Evolutionary conservation across 257 asterid species (phyloP).

Genomic region (Sherardia arvensis): DNA sequence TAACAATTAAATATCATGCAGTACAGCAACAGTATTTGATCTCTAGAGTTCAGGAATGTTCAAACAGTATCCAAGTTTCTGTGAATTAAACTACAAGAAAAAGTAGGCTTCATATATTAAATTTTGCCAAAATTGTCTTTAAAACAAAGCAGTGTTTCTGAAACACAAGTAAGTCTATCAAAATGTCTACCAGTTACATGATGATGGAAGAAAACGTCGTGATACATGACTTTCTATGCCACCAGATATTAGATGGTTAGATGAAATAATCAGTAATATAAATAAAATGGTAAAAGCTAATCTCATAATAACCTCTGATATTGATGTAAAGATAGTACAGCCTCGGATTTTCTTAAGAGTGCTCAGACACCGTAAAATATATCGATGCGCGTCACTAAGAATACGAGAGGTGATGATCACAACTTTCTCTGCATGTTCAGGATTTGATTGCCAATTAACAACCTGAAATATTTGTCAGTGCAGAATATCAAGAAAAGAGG

Average conservation of each 20-base stretch:
- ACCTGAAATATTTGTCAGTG: slow-evolving; percentile 33
- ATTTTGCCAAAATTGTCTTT: not conserved
- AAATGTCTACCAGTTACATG: not conserved
- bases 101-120: not conserved
- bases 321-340: slow-evolving; percentile 69
- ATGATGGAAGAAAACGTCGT: not conserved
- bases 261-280: not conserved
- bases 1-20: too few relatives aligned
- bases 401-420: slow-evolving; percentile 73
- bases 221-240: not conserved
- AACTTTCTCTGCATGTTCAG: slow-evolving; percentile 53
- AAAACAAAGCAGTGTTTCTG: not conserved
- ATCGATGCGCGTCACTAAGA: slow-evolving; percentile 90
- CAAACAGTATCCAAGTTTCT: not conserved
- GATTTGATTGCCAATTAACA: slow-evolving; percentile 42
- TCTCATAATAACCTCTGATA: slow-evolving; percentile 65
- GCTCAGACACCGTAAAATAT: slow-evolving; percentile 73
- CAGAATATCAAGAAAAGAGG: slow-evolving; percentile 3
- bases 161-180: not conserved
- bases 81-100: not conserved
- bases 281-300: not conserved
- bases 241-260: not conserved
- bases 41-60: not conserved
- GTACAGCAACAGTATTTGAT: not conserved
- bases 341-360: slow-evolving; percentile 35